These are phyloP conservation scores for Cercospora brassicicola DNA, from an alignment of 2,329 filamentous ascomycete species.

Conservation along the genomic window DNA sequence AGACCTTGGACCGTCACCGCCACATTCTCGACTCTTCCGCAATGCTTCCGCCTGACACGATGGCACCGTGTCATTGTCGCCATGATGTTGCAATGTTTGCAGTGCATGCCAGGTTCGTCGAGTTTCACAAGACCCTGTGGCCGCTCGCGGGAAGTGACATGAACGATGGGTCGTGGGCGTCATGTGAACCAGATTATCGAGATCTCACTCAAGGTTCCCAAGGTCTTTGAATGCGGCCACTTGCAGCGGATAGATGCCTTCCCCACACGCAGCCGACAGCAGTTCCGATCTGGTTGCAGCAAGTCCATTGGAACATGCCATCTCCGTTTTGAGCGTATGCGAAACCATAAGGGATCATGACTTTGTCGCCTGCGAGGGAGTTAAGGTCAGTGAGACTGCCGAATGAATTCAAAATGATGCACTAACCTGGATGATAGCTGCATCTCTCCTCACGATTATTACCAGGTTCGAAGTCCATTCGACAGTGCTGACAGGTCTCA, in stretches of 20 bases:
- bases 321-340: slow-evolving; percentile 12
- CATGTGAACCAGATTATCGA: background rate
- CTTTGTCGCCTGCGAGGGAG: background rate
- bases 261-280: slow-evolving; percentile 16
- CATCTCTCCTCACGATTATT: slow-evolving; percentile 13
- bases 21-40: background rate
- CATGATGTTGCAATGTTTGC: background rate
- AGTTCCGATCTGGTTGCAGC: slow-evolving; percentile 11
- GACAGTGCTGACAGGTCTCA: slow-evolving; percentile 17
- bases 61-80: background rate
- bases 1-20: background rate
- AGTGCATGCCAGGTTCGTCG: background rate
- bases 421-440: slow-evolving; percentile 14
- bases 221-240: slow-evolving; percentile 1
- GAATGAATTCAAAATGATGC: background rate
- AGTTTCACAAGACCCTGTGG: background rate
- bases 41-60: background rate
- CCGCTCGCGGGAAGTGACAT: background rate
- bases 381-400: background rate
- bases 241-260: slow-evolving; percentile 6
- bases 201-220: background rate
- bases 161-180: background rate
- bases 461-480: slow-evolving; percentile 10
- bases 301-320: slow-evolving; percentile 10
- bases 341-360: background rate